These are phyloP conservation scores for Brassica nigra DNA, from an alignment of 345 rosid genomes.

Conservation along the genomic window DNA sequence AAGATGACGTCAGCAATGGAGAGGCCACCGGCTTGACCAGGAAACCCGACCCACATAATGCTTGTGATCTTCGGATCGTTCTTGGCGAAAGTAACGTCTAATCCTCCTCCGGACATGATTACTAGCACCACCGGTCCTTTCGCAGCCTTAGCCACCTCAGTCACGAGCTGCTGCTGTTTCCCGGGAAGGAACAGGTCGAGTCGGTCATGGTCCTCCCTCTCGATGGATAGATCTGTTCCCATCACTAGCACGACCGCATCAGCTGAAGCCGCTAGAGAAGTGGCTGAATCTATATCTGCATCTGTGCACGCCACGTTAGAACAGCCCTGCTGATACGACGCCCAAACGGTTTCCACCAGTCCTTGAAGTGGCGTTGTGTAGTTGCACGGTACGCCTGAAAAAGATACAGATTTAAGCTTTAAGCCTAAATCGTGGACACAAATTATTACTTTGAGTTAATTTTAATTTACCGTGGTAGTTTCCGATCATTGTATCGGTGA, in stretches of 20 bases:
- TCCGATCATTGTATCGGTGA: conserved; percentile 69
- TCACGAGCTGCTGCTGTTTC: conserved; percentile 56
- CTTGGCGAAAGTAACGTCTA: conserved; percentile 71
- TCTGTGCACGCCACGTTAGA: conserved; percentile 48
- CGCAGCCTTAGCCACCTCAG: conserved; percentile 59
- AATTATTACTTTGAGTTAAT: not conserved
- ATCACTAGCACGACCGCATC: conserved; percentile 70
- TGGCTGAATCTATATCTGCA: conserved; percentile 50
- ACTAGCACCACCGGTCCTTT: conserved; percentile 77
- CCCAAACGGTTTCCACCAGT: conserved; percentile 47
- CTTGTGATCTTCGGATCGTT: conserved; percentile 52
- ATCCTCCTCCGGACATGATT: conserved; percentile 81
- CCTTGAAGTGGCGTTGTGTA: conserved; percentile 69
- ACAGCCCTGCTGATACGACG: conserved; percentile 48
- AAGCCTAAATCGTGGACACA: not conserved
- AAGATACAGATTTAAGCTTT: not conserved
- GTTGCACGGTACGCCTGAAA: conserved; percentile 67
- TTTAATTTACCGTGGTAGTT: conserved; percentile 56
- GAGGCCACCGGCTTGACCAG: conserved; percentile 76
- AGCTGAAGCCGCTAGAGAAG: conserved; percentile 47
- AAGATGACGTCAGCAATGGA: conserved; percentile 76
- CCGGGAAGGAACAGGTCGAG: conserved; percentile 62
- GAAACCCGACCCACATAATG: conserved; percentile 61
- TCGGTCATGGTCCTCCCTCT: conserved; percentile 50
- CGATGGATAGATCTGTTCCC: conserved; percentile 65